Percentiles rank a stretch among this genome's conserved stretches.
Evolutionary conservation across 805 yeast genomes (phyloP).

Genomic region (Candida chauliodis): DNA sequence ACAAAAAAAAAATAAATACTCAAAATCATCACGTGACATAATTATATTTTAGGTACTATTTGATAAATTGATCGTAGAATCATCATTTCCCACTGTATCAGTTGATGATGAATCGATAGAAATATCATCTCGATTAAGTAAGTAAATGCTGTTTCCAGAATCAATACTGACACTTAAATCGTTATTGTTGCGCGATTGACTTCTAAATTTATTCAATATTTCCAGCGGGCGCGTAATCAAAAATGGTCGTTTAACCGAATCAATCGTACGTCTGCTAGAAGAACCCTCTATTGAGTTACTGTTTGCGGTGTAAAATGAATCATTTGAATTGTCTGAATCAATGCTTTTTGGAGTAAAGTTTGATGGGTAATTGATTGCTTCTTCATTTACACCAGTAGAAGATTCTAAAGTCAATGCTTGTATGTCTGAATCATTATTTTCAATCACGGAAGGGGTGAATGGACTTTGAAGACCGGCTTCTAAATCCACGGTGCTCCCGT

Average conservation of each 20-base stretch:
- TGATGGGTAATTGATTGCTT: neutral
- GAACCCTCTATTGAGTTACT: constrained; percentile 3
- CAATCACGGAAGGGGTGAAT: constrained; percentile 4
- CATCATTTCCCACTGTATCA: constrained; percentile 2
- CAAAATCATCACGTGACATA: no score
- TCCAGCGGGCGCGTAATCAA: constrained; percentile 23
- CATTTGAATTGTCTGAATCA: neutral
- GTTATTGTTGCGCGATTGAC: neutral
- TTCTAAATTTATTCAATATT: constrained; percentile 17
- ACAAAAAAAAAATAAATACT: constrained; percentile 1
- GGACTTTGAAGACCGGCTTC: constrained; percentile 12
- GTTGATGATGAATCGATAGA: constrained; percentile 3
- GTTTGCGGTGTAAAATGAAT: constrained; percentile 5
- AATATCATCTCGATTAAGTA: neutral
- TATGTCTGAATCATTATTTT: constrained; percentile 7
- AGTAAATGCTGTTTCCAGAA: constrained; percentile 3
- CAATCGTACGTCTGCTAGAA: neutral
- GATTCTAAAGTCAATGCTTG: neutral
- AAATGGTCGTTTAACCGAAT: constrained; percentile 6
- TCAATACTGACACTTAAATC: constrained; percentile 13
- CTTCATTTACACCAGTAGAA: neutral
- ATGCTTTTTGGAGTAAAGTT: neutral
- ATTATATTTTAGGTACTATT: no score
- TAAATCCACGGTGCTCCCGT: constrained; percentile 22
- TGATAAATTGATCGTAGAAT: constrained; percentile 3